phyloP scores from a whole-genome alignment of 768 basidiomycete species.

The Russula emetica region DNA sequence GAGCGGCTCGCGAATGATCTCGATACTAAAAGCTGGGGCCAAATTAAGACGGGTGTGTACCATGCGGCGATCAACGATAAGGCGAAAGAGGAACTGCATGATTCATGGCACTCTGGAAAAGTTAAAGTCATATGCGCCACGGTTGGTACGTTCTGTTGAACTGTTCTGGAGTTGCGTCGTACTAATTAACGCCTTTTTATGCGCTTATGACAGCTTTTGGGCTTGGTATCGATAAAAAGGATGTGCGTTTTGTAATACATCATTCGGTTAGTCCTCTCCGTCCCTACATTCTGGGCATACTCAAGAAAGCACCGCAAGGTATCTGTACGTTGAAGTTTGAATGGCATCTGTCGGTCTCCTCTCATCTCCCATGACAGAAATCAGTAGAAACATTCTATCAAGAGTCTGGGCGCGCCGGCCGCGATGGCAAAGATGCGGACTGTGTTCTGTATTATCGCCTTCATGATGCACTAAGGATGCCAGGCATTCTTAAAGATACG shows the following conservation, averaged over 20 bases:
- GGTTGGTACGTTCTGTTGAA: constrained; percentile 47
- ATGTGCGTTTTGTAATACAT: constrained; percentile 86
- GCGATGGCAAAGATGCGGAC: constrained; percentile 83
- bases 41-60: constrained; percentile 77
- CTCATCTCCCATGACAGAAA: constrained; percentile 47
- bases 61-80: constrained; percentile 65
- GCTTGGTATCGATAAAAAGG: constrained; percentile 86
- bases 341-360: constrained; percentile 14
- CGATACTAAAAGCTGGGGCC: constrained; percentile 47
- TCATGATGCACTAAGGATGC: constrained; percentile 63
- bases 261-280: constrained; percentile 60
- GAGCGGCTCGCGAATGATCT: constrained; percentile 69
- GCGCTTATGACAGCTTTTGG: constrained; percentile 58
- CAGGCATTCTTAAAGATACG: constrained; percentile 53
- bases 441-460: constrained; percentile 86
- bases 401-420: constrained; percentile 90
- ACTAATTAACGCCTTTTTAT: constrained; percentile 8
- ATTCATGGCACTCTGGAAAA: constrained; percentile 66
- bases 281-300: background rate
- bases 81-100: constrained; percentile 71
- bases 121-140: constrained; percentile 90
- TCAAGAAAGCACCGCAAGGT: constrained; percentile 32
- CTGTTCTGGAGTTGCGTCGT: background rate
- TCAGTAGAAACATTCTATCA: constrained; percentile 90
- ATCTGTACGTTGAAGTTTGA: constrained; percentile 37